Conservation (phyloP, 1,284 basidiomycete species). For the Puccinia horiana region DNA sequence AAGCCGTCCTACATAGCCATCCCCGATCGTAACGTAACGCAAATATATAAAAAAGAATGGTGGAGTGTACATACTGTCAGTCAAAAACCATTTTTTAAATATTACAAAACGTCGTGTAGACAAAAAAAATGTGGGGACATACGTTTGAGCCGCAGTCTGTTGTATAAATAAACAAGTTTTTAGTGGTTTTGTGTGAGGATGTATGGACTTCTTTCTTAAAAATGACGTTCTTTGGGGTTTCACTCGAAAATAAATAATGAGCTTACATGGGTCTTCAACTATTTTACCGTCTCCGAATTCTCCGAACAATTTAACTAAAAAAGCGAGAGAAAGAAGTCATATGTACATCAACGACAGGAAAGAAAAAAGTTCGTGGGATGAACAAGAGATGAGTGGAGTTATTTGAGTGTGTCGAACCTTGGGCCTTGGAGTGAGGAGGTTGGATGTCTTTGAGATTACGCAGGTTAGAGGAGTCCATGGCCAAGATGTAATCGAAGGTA, state of each 20-base stretch:
- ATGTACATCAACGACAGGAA: neutral
- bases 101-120: neutral
- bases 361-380: neutral
- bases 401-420: conserved; percentile 1
- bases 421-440: neutral
- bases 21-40: too few relatives aligned
- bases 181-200: neutral
- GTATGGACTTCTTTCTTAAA: neutral
- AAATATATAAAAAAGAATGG: neutral
- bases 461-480: conserved; percentile 22
- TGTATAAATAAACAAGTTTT: neutral
- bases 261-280: conserved; percentile 18
- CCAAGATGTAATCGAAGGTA: conserved; percentile 16
- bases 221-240: neutral
- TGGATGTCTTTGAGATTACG: neutral
- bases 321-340: too few relatives aligned
- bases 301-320: conserved; percentile 26
- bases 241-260: neutral
- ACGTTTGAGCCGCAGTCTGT: conserved; percentile 16
- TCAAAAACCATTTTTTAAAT: neutral
- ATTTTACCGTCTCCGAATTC: conserved; percentile 16
- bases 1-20: conserved; percentile 24
- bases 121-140: neutral
- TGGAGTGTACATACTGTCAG: neutral
- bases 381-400: neutral